A percentile compares a stretch with the other conserved stretches of the same genome.
These are phyloP conservation scores for Fusarium robinianum DNA, from an alignment of 2,329 filamentous ascomycete species.

Conservation along the genomic window DNA sequence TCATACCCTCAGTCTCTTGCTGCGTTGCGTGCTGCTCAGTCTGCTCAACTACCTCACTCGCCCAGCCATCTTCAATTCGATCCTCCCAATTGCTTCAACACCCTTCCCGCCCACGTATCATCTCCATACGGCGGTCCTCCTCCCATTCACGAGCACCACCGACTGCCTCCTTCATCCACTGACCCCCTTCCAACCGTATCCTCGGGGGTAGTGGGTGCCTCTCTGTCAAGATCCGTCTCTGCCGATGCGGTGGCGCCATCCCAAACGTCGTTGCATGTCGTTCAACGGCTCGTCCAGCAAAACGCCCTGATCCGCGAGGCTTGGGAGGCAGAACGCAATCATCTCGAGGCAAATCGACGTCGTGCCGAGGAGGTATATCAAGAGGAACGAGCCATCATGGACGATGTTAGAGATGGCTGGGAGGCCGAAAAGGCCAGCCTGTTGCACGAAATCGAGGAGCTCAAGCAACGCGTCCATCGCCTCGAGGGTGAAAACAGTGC, in stretches of 20 bases:
- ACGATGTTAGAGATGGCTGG: conserved; percentile 55
- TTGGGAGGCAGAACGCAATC: conserved; percentile 58
- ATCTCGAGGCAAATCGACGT: conserved; percentile 58
- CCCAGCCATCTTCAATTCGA: conserved; percentile 24
- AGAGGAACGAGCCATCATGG: conserved; percentile 58
- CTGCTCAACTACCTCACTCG: conserved; percentile 18
- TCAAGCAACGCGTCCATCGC: conserved; percentile 46
- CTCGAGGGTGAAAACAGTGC: conserved; percentile 45
- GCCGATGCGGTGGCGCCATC: conserved; percentile 40
- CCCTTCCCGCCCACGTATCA: conserved; percentile 22
- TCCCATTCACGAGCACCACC: conserved; percentile 15
- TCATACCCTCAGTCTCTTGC: conserved; percentile 32
- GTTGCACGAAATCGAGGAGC: conserved; percentile 46
- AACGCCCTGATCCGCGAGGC: conserved; percentile 51
- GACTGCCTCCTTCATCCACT: conserved; percentile 28
- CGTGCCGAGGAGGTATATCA: conserved; percentile 60
- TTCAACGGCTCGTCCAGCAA: conserved; percentile 49
- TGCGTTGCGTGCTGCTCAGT: conserved; percentile 32
- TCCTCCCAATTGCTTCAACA: conserved; percentile 17
- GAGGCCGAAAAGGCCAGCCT: conserved; percentile 49
- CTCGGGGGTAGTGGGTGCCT: conserved; percentile 28
- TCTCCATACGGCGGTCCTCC: conserved; percentile 24
- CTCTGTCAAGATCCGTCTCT: conserved; percentile 38
- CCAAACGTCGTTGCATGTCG: conserved; percentile 42
- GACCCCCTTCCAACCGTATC: conserved; percentile 30